Percentiles rank a stretch among this genome's conserved stretches.
Evolutionary conservation across 2,329 filamentous ascomycete genomes (phyloP).

Genomic region (Xenoacremonium recifei): DNA sequence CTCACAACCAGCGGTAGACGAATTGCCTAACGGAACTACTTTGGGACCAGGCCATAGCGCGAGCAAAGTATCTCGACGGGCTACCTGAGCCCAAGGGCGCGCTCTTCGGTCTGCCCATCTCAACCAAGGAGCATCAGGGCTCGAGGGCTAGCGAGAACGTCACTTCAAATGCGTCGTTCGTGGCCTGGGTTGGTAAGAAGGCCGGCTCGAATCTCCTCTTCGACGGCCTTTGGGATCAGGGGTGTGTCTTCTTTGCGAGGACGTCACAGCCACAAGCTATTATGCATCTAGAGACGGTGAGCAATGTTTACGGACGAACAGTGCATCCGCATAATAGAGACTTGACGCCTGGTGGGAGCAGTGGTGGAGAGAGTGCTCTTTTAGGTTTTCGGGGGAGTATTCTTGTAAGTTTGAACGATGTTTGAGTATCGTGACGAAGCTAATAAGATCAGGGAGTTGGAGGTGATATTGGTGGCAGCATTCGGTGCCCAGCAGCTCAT

Average conservation of each 20-base stretch:
- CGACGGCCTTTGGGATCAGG: conserved; percentile 27
- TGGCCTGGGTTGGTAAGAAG: conserved; percentile 29
- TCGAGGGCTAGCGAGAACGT: conserved; percentile 34
- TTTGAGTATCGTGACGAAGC: no score
- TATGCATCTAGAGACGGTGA: conserved; percentile 56
- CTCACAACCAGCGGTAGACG: conserved; percentile 18
- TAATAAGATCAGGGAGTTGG: conserved; percentile 34
- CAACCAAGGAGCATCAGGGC: conserved; percentile 35
- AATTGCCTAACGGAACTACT: conserved; percentile 34
- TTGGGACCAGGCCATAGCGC: conserved; percentile 34
- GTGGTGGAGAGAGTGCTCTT: conserved; percentile 53
- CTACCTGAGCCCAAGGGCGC: conserved; percentile 31
- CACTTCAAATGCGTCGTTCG: conserved; percentile 26
- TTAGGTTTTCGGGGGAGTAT: conserved; percentile 41
- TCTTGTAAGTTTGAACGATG: conserved; percentile 21
- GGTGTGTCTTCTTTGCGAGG: conserved; percentile 51
- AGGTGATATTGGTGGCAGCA: conserved; percentile 41
- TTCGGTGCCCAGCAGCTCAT: conserved; percentile 36
- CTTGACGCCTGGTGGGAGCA: conserved; percentile 62
- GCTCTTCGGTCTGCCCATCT: conserved; percentile 36
- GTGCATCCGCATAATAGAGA: conserved; percentile 62
- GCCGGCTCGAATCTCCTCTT: conserved; percentile 33
- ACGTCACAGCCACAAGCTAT: conserved; percentile 65
- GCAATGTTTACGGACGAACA: conserved; percentile 62
- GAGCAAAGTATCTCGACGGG: conserved; percentile 32